Evolutionary conservation across 192 early-diverging fungal genomes (phyloP).

Genomic region (Mortierella antarctica): DNA sequence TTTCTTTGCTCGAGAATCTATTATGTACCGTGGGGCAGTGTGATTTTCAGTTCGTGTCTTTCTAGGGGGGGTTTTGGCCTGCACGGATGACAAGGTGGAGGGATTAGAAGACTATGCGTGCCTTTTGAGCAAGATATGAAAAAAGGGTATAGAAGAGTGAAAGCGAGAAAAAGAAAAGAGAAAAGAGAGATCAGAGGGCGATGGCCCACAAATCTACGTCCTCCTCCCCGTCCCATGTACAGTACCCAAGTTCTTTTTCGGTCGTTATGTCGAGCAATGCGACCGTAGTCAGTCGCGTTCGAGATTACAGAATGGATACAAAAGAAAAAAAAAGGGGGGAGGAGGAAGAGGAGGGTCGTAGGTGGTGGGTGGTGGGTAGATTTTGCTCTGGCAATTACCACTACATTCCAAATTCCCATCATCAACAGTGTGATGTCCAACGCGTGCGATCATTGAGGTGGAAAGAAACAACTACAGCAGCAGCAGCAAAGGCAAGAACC

Average conservation of each 20-base stretch:
- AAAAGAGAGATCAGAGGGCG: not conserved
- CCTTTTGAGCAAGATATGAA: not conserved
- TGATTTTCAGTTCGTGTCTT: not conserved
- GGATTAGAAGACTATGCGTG: too few species aligned
- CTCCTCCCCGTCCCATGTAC: too few species aligned
- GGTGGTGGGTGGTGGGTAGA: too few species aligned
- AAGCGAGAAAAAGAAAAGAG: not conserved
- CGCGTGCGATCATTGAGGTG: too few species aligned
- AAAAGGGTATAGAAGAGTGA: slow-evolving; percentile 3
- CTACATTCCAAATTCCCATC: slow-evolving; percentile 28
- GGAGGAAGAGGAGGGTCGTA: too few species aligned
- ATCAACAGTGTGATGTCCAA: not conserved
- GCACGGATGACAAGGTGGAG: too few species aligned
- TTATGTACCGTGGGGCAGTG: not conserved
- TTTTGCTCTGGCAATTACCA: not conserved
- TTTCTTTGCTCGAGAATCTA: not conserved
- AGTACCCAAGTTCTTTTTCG: not conserved
- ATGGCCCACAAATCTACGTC: not conserved
- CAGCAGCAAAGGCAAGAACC: too few species aligned
- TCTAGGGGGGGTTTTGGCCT: too few species aligned
- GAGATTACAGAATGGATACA: slow-evolving; percentile 1
- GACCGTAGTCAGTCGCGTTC: slow-evolving; percentile 17
- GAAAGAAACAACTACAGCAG: too few species aligned
- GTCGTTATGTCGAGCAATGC: not conserved
- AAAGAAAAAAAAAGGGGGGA: too few species aligned